Percentiles rank a stretch among this genome's conserved stretches.
These are phyloP conservation scores for Psophocarpus tetragonolobus DNA, from an alignment of 306 rosid genomes.

Conservation along the genomic window DNA sequence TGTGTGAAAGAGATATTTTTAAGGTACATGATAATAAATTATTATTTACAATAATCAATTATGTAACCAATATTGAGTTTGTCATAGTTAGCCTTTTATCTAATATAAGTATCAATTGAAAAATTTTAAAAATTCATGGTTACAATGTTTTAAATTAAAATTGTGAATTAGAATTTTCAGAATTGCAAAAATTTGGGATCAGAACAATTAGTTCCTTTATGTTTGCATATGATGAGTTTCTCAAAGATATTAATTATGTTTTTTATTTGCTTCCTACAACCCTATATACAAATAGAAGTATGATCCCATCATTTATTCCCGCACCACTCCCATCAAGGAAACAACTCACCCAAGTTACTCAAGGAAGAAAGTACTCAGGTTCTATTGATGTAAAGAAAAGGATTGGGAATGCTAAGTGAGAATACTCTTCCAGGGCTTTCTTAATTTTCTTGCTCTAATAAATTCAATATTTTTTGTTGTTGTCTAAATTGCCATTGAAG, in stretches of 20 bases:
- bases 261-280: not conserved
- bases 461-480: not conserved
- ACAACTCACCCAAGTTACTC: constrained; percentile 41
- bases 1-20: too few species aligned
- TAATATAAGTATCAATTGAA: too few species aligned
- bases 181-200: too few species aligned
- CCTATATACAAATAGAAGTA: constrained; percentile 49
- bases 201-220: not conserved
- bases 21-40: too few species aligned
- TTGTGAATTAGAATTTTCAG: too few species aligned
- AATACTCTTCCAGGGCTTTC: constrained; percentile 12
- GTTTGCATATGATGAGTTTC: not conserved
- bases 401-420: constrained; percentile 56
- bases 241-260: constrained; percentile 13
- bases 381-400: constrained; percentile 58
- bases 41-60: too few species aligned
- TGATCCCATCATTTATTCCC: constrained; percentile 82
- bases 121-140: too few species aligned
- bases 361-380: constrained; percentile 46
- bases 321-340: constrained; percentile 54
- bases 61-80: too few species aligned
- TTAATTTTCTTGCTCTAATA: constrained; percentile 16
- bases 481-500: not conserved
- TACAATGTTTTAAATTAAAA: too few species aligned
- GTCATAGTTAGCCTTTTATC: too few species aligned